Evolutionary conservation across 768 basidiomycete species (phyloP), one percentile per base, ranked within the genome.

Genomic region (Boletus bicolor): DNA sequence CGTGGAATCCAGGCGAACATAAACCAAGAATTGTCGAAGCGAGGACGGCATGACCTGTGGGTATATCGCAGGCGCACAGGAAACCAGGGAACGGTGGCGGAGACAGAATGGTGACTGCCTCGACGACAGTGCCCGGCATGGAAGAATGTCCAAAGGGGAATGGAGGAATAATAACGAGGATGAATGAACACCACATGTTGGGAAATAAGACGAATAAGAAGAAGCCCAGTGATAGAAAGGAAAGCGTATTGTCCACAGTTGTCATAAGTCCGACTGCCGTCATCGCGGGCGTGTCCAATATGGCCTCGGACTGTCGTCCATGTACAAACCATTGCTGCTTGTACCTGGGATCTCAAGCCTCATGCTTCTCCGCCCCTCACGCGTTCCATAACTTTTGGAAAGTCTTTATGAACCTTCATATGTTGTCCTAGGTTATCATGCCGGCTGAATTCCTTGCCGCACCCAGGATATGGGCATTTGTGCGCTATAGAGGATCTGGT

Each of bases 341-440:
- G 46, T 47, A 38, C 26, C 26, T 36, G 51, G 28, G 35, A 56
- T 53, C 44, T 44, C 46, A 44, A 30, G 32, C 42, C 45, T 61
- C 64, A 67, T 37, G 45, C 57, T 43, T 68, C 67, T 46, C 53
- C 61, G n/a, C 43, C 57, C 51, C 60, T 64, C 51, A 57, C 36
- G 51, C 65, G 71, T 43, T 70, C 70, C 48, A 72, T 41, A 12
- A 58, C 47, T 39, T 62, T 71, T n/a, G 67, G 56, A 38, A 64
- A 64, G 59, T 74, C 71, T 61, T 77, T 77, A 73, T 93, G 91
- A 42, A 92, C 87, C 46, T 88, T 85, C 85, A 89, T 86, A 64
- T 94, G 92, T 72, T 94, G 92, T 44, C 85, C 84, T 44, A 94
- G 81, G 67, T 94, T 94, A 69, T 94, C 93, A 64, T 90, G 89